These are phyloP conservation scores for Priceomyces medius DNA, from an alignment of 805 yeast species.

Conservation along the genomic window DNA sequence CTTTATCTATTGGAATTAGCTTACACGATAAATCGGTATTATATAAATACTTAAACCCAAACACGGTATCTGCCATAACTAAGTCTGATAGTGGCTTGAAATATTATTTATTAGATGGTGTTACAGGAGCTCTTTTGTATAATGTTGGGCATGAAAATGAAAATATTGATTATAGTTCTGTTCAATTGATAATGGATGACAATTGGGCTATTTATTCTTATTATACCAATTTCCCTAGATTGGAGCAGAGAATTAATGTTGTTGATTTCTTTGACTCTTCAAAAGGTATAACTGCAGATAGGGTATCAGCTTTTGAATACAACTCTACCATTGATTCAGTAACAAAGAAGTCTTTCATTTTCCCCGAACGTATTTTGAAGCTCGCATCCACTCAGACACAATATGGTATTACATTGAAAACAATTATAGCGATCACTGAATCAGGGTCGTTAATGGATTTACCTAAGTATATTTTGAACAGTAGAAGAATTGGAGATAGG, in stretches of 20 bases:
- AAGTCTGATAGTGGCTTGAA: constrained; percentile 30
- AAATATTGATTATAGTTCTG: constrained; percentile 35
- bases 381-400: constrained; percentile 45
- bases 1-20: constrained; percentile 63
- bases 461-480: constrained; percentile 69
- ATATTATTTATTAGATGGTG: constrained; percentile 60
- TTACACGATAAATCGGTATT: constrained; percentile 69
- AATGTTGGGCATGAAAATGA: constrained; percentile 42
- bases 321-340: constrained; percentile 44
- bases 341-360: constrained; percentile 55
- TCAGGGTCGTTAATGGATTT: constrained; percentile 63
- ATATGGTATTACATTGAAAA: constrained; percentile 43
- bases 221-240: constrained; percentile 48
- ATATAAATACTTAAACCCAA: constrained; percentile 81
- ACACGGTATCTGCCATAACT: constrained; percentile 52
- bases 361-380: constrained; percentile 57
- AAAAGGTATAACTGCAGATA: constrained; percentile 23
- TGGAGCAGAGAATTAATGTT: constrained; percentile 58
- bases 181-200: constrained; percentile 69
- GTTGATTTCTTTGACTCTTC: constrained; percentile 69
- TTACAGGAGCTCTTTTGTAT: constrained; percentile 64
- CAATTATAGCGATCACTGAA: constrained; percentile 56
- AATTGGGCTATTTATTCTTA: constrained; percentile 78
- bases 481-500: constrained; percentile 64
- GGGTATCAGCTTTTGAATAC: constrained; percentile 32